Base-by-base conservation (phyloP, 306 rosid species). In the Senna tora region DNA sequence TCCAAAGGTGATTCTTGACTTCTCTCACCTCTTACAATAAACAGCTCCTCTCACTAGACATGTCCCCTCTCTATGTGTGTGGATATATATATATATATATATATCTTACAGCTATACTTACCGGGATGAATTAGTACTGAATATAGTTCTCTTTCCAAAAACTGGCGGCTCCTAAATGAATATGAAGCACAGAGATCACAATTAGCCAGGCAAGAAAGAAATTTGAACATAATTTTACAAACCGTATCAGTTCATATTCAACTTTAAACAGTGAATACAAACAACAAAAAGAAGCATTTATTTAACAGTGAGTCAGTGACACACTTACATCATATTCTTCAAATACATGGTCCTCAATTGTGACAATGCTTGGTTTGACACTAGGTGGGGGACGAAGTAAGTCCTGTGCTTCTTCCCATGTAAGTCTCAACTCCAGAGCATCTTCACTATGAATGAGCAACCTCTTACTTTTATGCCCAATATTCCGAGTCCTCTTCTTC, bases 351-450 rank as follows among this genome's bases (percentile, higher is more conserved):
- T 90, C 97, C 73, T 90, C 98, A 32, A 93, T 83, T 33, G 87
- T 81, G 53, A 93, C 92, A 61, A 90, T 83, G 86, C 86, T 93
- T 39, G 96, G 98, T 47, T 78, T 74, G 78, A 82, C 93, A 76
- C 80, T 75, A 11, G 93, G 90, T 0, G 98, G 92, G 0, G 97
- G 98, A 69, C 97, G 93, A 72, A 93, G 97, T 78, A 93, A 91
- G 76, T 93, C 97, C 65, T 93, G 98, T 43, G 97, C 97, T 84
- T 93, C 98, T 85, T 93, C 97, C 98, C 98, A 93, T 52, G 98
- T 93, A 71, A 93, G 84, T 82, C 89, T 87, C 72, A 93, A 81
- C 86, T 93, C 97, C 82, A 84, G 65, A 38, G 90, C 83, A 73
- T 93, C 98, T 69, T 90, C 98, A 67, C 88, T 85, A 36, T 86